phyloP scores from a whole-genome alignment of 1,284 basidiomycete species.

The Apiotrichum domesticum region DNA sequence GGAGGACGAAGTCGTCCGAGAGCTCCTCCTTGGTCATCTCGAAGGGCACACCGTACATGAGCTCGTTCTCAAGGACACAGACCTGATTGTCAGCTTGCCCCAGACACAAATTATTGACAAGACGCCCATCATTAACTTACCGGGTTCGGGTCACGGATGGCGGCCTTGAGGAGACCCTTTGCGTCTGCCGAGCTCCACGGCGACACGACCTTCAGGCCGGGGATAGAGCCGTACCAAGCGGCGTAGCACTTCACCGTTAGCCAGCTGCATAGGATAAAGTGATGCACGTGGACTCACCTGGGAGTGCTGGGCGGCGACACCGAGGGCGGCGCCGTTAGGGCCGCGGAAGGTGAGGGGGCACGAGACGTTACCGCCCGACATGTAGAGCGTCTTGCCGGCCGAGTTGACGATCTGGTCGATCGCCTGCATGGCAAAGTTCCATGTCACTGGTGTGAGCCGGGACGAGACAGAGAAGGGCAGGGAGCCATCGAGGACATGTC shows the following conservation, averaged over 20 bases:
- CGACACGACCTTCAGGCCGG: conserved; percentile 94
- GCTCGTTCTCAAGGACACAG: conserved; percentile 98
- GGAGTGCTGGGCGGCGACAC: conserved; percentile 87
- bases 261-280: too few species aligned
- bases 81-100: conserved; percentile 42
- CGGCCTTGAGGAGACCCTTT: conserved; percentile 94
- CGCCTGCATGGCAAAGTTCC: conserved; percentile 56
- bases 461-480: too few species aligned
- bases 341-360: conserved; percentile 99
- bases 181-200: conserved; percentile 98
- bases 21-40: conserved; percentile 90
- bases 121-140: conserved; percentile 37
- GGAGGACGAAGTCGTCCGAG: conserved; percentile 87
- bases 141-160: conserved; percentile 97
- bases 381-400: conserved; percentile 99
- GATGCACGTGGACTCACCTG: conserved; percentile 5
- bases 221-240: conserved; percentile 92
- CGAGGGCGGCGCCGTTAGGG: conserved; percentile 95
- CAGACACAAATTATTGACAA: too few species aligned
- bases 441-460: conserved; percentile 34
- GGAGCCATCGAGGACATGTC: too few species aligned
- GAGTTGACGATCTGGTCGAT: conserved; percentile 99
- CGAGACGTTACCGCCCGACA: conserved; percentile 97
- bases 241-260: conserved; percentile 65
- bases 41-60: conserved; percentile 96